Evolutionary conservation across 2,329 filamentous ascomycete species (phyloP).

Genomic region (Fusarium solani-melongenae): DNA sequence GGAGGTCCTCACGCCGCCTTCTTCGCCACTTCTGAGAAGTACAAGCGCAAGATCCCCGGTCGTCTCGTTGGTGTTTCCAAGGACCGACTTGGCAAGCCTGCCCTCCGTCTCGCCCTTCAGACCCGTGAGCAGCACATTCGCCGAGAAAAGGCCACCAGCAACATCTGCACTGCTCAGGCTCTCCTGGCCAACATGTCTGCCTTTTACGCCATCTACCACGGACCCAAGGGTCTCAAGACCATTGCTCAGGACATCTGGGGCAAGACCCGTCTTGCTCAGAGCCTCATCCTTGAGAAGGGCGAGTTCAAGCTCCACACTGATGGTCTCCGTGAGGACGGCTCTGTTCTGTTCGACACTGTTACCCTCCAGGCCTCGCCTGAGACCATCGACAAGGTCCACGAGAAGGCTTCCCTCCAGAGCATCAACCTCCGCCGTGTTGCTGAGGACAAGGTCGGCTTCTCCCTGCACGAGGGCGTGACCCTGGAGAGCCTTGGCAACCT

Average conservation of each 20-base stretch:
- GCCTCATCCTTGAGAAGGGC: conserved; percentile 61
- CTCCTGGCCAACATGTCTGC: conserved; percentile 95
- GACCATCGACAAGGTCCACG: conserved; percentile 37
- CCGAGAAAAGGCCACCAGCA: conserved; percentile 95
- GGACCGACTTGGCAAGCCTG: conserved; percentile 80
- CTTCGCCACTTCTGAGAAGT: conserved; percentile 82
- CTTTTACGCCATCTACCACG: conserved; percentile 94
- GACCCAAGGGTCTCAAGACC: conserved; percentile 81
- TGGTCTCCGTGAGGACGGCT: conserved; percentile 65
- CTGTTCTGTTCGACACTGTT: conserved; percentile 83
- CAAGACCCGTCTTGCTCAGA: conserved; percentile 73
- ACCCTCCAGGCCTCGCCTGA: conserved; percentile 65
- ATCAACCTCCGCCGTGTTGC: conserved; percentile 45
- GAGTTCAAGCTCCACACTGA: conserved; percentile 68
- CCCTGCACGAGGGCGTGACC: conserved; percentile 44
- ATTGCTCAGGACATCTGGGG: conserved; percentile 84
- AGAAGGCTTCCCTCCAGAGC: conserved; percentile 28
- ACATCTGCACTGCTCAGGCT: conserved; percentile 96
- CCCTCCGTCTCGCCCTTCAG: conserved; percentile 76
- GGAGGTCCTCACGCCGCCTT: conserved; percentile 96
- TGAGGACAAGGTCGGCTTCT: conserved; percentile 48
- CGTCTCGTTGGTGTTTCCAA: conserved; percentile 91
- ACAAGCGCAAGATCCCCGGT: conserved; percentile 94
- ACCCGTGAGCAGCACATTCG: conserved; percentile 97
- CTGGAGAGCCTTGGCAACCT: conserved; percentile 38